A percentile compares a stretch with the other conserved stretches of the same genome.
Conservation (phyloP, 2,329 filamentous ascomycete genomes). For the Colletotrichum gigasporum region DNA sequence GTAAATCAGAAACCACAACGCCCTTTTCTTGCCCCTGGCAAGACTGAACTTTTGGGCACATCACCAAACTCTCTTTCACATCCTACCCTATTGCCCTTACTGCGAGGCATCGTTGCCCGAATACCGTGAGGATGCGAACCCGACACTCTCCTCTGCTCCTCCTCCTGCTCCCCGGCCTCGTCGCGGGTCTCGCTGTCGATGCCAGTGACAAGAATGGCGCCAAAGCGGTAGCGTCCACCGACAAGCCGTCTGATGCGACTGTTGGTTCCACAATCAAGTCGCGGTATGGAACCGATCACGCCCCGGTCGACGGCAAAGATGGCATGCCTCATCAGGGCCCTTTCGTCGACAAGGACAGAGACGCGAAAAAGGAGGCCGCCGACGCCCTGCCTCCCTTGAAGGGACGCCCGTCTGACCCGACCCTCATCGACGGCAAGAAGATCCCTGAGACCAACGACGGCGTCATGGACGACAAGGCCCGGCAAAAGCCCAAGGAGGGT, state of each 20-base stretch:
- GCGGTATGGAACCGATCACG: conserved; percentile 71
- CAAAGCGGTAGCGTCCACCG: conserved; percentile 37
- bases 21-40: conserved; percentile 15
- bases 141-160: conserved; percentile 65
- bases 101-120: conserved; percentile 11
- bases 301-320: conserved; percentile 91
- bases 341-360: conserved; percentile 61
- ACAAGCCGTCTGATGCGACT: conserved; percentile 34
- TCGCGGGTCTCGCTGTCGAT: conserved; percentile 46
- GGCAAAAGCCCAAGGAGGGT: conserved; percentile 80
- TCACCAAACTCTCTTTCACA: conserved; percentile 4
- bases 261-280: conserved; percentile 41
- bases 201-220: conserved; percentile 35
- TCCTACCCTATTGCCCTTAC: not conserved
- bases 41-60: conserved; percentile 11
- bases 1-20: conserved; percentile 20
- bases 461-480: conserved; percentile 91
- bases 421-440: conserved; percentile 66
- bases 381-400: conserved; percentile 54
- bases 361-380: conserved; percentile 43
- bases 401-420: conserved; percentile 61
- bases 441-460: conserved; percentile 76
- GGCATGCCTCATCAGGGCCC: conserved; percentile 93
- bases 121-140: conserved; percentile 68
- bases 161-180: conserved; percentile 67